Percentiles rank a stretch among this genome's conserved stretches.
Evolutionary conservation across 1,284 basidiomycete genomes (phyloP).

Genomic region (Xanthoconium separans): DNA sequence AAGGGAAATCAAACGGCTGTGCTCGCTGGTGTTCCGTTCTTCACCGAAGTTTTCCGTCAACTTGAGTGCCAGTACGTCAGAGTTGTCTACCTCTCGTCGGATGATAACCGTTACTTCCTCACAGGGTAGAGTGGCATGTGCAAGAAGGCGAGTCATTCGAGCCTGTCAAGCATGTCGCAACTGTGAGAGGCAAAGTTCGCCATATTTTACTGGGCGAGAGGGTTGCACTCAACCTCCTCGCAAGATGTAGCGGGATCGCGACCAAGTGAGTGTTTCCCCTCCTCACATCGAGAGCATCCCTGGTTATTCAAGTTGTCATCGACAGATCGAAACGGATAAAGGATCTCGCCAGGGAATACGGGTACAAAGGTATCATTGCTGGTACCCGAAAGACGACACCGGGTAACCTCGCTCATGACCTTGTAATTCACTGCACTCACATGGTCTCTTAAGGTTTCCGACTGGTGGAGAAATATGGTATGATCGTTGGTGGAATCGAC

Average conservation of each 20-base stretch:
- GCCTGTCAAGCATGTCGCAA: constrained; percentile 87
- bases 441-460: constrained; percentile 69
- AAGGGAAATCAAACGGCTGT: constrained; percentile 79
- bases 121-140: constrained; percentile 91
- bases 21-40: constrained; percentile 94
- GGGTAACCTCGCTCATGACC: constrained; percentile 42
- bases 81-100: neutral
- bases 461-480: constrained; percentile 97
- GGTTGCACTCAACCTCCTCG: constrained; percentile 91
- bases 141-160: constrained; percentile 81
- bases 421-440: constrained; percentile 5
- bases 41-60: constrained; percentile 90
- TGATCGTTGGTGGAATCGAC: constrained; percentile 97
- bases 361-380: constrained; percentile 89
- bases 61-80: constrained; percentile 83
- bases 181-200: constrained; percentile 86
- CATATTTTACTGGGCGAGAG: constrained; percentile 93
- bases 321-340: constrained; percentile 77
- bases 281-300: neutral
- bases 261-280: constrained; percentile 64
- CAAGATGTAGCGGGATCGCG: constrained; percentile 95
- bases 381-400: constrained; percentile 98
- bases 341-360: constrained; percentile 75
- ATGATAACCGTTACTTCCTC: neutral
- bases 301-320: constrained; percentile 3